A percentile compares a stretch with the other conserved stretches of the same genome.
Conservation (phyloP, 768 basidiomycete species). For the Trametes cinnabarina region DNA sequence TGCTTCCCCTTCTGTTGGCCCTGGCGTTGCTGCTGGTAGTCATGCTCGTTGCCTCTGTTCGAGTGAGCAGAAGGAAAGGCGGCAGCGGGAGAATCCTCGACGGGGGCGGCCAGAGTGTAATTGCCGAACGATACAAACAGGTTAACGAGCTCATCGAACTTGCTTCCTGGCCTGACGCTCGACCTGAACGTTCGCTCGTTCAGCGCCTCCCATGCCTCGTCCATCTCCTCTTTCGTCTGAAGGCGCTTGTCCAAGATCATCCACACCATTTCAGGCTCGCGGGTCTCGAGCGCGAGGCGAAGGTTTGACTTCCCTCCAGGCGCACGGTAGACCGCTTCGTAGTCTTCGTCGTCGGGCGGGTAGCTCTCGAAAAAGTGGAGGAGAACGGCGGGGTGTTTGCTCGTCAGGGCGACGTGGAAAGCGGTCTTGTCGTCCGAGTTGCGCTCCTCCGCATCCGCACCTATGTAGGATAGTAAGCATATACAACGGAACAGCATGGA, state of each 20-base stretch:
- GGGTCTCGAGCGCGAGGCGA: constrained; percentile 55
- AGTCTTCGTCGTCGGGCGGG: constrained; percentile 53
- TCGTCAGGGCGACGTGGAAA: constrained; percentile 62
- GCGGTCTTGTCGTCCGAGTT: constrained; percentile 57
- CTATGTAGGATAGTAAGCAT: constrained; percentile 37
- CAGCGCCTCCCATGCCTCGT: constrained; percentile 49
- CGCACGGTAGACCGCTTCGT: constrained; percentile 45
- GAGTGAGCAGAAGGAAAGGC: not conserved
- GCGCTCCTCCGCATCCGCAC: constrained; percentile 71
- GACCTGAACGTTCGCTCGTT: constrained; percentile 27
- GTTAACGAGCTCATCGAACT: constrained; percentile 49
- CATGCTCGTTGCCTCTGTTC: not conserved
- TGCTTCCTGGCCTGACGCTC: constrained; percentile 24
- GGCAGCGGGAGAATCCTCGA: constrained; percentile 32
- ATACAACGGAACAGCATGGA: not conserved
- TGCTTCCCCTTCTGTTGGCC: constrained; percentile 1
- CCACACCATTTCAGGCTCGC: constrained; percentile 63
- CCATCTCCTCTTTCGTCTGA: constrained; percentile 47
- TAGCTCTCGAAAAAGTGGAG: constrained; percentile 62
- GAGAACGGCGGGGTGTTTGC: constrained; percentile 51
- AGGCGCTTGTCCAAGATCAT: constrained; percentile 60
- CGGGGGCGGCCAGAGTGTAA: constrained; percentile 28
- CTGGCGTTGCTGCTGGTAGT: not conserved
- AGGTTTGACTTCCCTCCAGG: constrained; percentile 46
- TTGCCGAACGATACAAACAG: constrained; percentile 52